phyloP scores from a whole-genome alignment of 768 basidiomycete genomes.

The Russula compacta region DNA sequence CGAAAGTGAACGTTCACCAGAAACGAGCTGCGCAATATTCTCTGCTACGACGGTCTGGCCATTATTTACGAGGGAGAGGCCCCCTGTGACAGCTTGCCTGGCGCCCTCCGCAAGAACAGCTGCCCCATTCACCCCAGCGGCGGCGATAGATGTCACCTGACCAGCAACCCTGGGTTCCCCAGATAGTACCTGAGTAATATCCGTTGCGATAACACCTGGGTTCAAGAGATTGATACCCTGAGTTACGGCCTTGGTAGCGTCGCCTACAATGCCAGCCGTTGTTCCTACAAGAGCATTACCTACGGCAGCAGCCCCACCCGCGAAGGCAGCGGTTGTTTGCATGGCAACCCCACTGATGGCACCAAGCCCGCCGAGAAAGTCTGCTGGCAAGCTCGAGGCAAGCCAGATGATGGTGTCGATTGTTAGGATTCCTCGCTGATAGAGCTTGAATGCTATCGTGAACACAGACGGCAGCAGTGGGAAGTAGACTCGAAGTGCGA shows the following conservation, averaged over 20 bases:
- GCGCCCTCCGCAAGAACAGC: background rate
- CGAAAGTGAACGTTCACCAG: background rate
- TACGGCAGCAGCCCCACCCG: background rate
- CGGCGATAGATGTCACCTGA: background rate
- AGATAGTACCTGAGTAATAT: background rate
- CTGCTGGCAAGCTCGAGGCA: constrained; percentile 4
- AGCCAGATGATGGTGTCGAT: constrained; percentile 2
- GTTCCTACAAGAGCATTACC: background rate
- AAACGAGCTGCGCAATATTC: background rate
- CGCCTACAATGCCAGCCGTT: background rate
- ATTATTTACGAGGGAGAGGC: background rate
- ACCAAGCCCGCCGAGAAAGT: background rate
- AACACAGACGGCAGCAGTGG: constrained; percentile 3
- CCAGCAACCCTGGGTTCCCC: background rate
- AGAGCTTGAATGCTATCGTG: background rate
- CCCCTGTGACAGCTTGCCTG: background rate
- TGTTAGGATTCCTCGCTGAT: constrained; percentile 2
- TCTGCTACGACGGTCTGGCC: background rate
- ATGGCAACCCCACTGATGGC: background rate
- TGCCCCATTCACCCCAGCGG: background rate
- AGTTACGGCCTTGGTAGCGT: background rate
- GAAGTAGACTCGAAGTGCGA: constrained; percentile 1
- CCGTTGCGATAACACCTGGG: background rate
- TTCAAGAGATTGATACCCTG: background rate
- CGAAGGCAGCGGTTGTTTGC: background rate